Evolutionary conservation across 306 rosid species (phyloP).

Genomic region (Dalbergia oliveri): DNA sequence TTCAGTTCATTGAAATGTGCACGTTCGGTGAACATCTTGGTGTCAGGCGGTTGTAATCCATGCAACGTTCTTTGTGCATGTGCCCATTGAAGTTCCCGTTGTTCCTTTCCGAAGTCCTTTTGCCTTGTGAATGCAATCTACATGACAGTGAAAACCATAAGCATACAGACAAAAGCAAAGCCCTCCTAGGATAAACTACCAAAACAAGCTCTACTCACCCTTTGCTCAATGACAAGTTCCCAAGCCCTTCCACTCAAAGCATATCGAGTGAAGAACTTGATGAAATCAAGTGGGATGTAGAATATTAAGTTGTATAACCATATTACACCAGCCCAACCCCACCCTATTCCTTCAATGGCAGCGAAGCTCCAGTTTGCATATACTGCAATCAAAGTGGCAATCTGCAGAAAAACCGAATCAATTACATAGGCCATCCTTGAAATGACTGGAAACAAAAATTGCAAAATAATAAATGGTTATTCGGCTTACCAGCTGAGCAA

Average conservation of each 20-base stretch:
- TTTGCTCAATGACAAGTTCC: conserved; percentile 98
- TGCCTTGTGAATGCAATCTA: conserved; percentile 98
- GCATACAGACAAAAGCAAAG: conserved; percentile 10
- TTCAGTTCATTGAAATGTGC: conserved; percentile 87
- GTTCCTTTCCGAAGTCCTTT: conserved; percentile 99
- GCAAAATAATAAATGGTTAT: conserved; percentile 15
- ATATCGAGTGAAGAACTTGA: conserved; percentile 90
- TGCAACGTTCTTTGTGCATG: conserved; percentile 97
- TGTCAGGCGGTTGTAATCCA: conserved; percentile 85
- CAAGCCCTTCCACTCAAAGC: conserved; percentile 95
- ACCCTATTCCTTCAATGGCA: conserved; percentile 96
- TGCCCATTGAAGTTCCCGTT: conserved; percentile 99
- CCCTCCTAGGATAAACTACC: conserved; percentile 15
- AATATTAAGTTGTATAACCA: conserved; percentile 91
- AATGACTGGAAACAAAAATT: background rate
- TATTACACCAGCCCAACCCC: conserved; percentile 99
- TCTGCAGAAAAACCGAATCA: conserved; percentile 56
- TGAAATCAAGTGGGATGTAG: conserved; percentile 89
- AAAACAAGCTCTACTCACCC: conserved; percentile 65
- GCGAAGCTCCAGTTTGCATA: conserved; percentile 97
- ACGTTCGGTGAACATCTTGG: conserved; percentile 84
- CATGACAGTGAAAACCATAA: conserved; percentile 43
- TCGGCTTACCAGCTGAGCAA: conserved; percentile 90
- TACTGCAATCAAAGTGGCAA: conserved; percentile 94
- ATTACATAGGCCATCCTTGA: conserved; percentile 19